phyloP scores from a whole-genome alignment of 495 filamentous ascomycete genomes.

The Neurospora sp. region DNA sequence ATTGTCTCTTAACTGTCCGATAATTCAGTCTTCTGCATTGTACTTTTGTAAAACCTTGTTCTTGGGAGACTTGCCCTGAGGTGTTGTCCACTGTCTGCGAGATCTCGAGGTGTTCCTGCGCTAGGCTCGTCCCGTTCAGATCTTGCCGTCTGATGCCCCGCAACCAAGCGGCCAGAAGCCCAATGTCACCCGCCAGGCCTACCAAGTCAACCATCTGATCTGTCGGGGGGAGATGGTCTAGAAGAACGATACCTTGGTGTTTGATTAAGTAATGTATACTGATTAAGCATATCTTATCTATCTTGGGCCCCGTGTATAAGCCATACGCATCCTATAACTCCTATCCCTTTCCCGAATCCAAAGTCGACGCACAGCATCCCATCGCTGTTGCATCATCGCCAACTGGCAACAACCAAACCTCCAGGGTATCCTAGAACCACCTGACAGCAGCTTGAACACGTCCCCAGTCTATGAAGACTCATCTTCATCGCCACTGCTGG shows the following conservation, averaged over 20 bases:
- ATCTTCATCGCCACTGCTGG: slow-evolving; percentile 23
- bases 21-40: neutral
- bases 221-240: neutral
- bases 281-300: neutral
- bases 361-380: neutral
- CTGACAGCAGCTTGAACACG: neutral
- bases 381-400: neutral
- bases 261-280: neutral
- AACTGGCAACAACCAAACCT: neutral
- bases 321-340: neutral
- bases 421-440: neutral
- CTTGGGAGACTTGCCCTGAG: neutral
- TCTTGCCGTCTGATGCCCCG: neutral
- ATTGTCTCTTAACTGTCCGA: neutral
- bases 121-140: neutral
- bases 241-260: neutral
- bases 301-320: neutral
- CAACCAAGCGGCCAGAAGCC: neutral
- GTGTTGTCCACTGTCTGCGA: neutral
- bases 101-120: neutral
- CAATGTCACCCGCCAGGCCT: neutral
- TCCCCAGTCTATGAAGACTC: slow-evolving; percentile 1
- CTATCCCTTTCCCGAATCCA: neutral
- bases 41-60: neutral
- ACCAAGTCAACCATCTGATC: neutral